Evolutionary conservation across 768 basidiomycete species (phyloP), one percentile per base, ranked within the genome.

Genomic region (Phlebiopsis gigantea): DNA sequence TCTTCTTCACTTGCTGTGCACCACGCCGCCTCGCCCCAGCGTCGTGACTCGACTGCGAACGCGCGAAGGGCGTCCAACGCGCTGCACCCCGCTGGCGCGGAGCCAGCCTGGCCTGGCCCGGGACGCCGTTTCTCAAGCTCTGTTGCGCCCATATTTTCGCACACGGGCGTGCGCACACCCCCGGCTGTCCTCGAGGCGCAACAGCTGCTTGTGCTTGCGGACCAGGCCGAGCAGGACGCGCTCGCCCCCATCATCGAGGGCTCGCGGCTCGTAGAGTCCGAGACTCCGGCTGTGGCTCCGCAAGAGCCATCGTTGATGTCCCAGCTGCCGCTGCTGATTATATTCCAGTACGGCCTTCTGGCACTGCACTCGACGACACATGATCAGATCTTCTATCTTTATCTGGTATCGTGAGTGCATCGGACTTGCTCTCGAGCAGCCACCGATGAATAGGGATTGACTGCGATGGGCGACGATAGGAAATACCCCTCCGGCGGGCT

Each of bases 351-450:
- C 69, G 90, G 90, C 19, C 73, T 93, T 59, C 75, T 98, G 60
- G 94, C 94, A 4, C 70, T 98, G 49, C 94, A 97, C 67, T 84
- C 84, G 39, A 92, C 88, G 15, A 92, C 89, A 1, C 93, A 95
- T 64, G 90, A 95, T 73, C 92, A 96, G 70, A 72, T 94, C 26
- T 91, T 97, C 75, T 81, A 95, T 68, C 90, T 90, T 2, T 96
- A 95, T 72, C 84, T 95, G 24, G 90, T 94, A 49, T 85, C 89
- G 89, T 90, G 65, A 73, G 87, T 79, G 6, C 0, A 24, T 41
- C 58, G n/a, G n/a, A n/a, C n/a, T 57, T 43, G 63, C 25, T 57
- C 66, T 44, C 4, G 12, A 3, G 28, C 1, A 4, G 26, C 5
- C 14, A 29, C 26, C 10, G 14, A 17, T 26, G 46, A 5, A n/a